Evolutionary conservation across 176 grass and related monocot species (phyloP), one percentile per base, ranked within the genome.

Genomic region (Zoysia pacifica): DNA sequence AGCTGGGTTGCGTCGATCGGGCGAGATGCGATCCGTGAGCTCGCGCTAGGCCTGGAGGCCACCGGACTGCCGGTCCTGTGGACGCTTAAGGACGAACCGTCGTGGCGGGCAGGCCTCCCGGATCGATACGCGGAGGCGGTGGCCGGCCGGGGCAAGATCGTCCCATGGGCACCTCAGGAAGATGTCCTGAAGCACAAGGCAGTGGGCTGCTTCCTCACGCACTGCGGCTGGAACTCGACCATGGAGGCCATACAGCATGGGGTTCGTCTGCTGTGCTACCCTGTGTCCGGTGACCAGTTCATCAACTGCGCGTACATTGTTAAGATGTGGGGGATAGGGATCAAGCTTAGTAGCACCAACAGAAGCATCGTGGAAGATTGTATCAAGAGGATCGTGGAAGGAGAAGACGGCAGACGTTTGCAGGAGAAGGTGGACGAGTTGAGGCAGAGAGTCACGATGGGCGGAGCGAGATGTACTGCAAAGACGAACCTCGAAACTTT

Each of bases 181-280:
- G 87, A 91, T 37, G 91, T 97, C 4, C 88, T 94, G 12, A 60
- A 14, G 20, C 91, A 91, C 46, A 15, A 0, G 1, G 80, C 94
- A 4, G 68, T 94, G 8, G 94, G 83, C 11, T 94, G 89, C 89
- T 97, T 92, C 86, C 77, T 97, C 71, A 94, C 87, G 41, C 94
- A 97, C 79, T 97, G 94, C 28, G 91, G 94, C 3, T 93, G 94
- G 94, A 97, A 93, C 82, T 97, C 94, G 5, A 94, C 94, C 14
- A 11, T 92, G 8, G 94, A 97, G 87, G 94, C 94, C 4, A 86
- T 94, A 52, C 81, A 79, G 8, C 59, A 94, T 11, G 80, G 77
- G 11, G 89, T 92, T 35, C 83, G 82, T 6, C 76, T 94, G 16
- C 51, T 97, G 53, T 97, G 91, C 42, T 97, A 87, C 79, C 94